Conservation (phyloP, 2,329 filamentous ascomycete species). For the Akanthomyces uredinophilus region DNA sequence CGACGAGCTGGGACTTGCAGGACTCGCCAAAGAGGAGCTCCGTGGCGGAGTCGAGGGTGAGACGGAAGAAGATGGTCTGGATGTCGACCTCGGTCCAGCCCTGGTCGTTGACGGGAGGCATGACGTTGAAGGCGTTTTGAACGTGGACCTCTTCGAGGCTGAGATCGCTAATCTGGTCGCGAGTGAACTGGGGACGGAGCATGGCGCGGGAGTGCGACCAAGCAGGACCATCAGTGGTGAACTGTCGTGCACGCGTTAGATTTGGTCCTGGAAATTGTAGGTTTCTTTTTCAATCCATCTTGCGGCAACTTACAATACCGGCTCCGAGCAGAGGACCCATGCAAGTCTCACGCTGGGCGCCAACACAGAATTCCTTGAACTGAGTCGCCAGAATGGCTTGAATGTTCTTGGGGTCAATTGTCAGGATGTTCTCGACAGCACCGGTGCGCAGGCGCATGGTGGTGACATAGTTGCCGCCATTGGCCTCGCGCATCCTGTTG, state of each 20-base stretch:
- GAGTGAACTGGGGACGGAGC: slow-evolving; percentile 36
- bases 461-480: slow-evolving; percentile 17
- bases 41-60: slow-evolving; percentile 44
- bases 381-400: slow-evolving; percentile 25
- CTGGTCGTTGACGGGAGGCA: slow-evolving; percentile 26
- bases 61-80: slow-evolving; percentile 42
- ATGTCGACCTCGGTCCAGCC: slow-evolving; percentile 38
- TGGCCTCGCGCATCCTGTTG: slow-evolving; percentile 15
- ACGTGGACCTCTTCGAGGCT: slow-evolving; percentile 36
- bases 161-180: slow-evolving; percentile 41
- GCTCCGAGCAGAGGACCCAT: slow-evolving; percentile 38
- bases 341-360: slow-evolving; percentile 22
- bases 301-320: slow-evolving; percentile 27
- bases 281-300: background rate
- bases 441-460: slow-evolving; percentile 14
- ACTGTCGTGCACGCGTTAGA: slow-evolving; percentile 18
- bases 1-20: slow-evolving; percentile 30
- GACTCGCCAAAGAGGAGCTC: slow-evolving; percentile 60
- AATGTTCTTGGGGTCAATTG: slow-evolving; percentile 25
- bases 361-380: slow-evolving; percentile 25
- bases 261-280: background rate
- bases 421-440: slow-evolving; percentile 17
- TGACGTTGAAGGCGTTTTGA: slow-evolving; percentile 25
- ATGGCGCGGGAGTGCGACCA: slow-evolving; percentile 35
- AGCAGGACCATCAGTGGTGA: slow-evolving; percentile 31